Evolutionary conservation across 2,329 filamentous ascomycete genomes (phyloP).

Genomic region (Alternaria sp.): DNA sequence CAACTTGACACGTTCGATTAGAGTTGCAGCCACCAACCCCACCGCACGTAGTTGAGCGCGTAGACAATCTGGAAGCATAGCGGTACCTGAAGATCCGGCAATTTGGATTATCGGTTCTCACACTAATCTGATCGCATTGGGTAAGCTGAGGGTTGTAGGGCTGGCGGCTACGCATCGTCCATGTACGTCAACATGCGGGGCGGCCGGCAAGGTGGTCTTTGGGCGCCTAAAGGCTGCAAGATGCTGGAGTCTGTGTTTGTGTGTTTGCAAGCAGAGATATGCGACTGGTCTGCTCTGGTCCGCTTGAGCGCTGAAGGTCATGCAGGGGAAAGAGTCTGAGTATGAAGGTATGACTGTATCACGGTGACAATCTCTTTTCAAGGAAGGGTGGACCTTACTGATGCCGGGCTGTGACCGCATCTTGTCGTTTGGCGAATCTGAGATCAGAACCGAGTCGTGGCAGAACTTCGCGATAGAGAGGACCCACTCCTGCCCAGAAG

Average conservation of each 20-base stretch:
- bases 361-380: background rate
- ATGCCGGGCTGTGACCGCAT: slow-evolving; percentile 10
- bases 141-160: slow-evolving; percentile 25
- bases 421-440: slow-evolving; percentile 7
- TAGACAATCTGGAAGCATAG: slow-evolving; percentile 18
- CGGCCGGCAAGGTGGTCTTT: slow-evolving; percentile 30
- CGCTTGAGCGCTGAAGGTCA: slow-evolving; percentile 12
- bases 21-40: slow-evolving; percentile 33
- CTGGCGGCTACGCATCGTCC: slow-evolving; percentile 37
- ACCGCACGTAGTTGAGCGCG: slow-evolving; percentile 23
- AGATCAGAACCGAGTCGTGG: background rate
- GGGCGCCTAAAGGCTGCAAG: slow-evolving; percentile 31
- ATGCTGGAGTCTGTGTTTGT: slow-evolving; percentile 22
- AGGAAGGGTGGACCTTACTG: background rate
- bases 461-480: background rate
- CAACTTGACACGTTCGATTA: slow-evolving; percentile 27
- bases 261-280: slow-evolving; percentile 18
- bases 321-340: background rate
- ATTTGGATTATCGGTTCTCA: slow-evolving; percentile 13
- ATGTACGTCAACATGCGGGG: slow-evolving; percentile 17
- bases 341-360: slow-evolving; percentile 5
- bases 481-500: background rate
- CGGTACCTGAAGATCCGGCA: slow-evolving; percentile 30
- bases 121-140: background rate
- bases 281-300: slow-evolving; percentile 10